Evolutionary conservation across 2,329 filamentous ascomycete species (phyloP).

Genomic region (Ophiostoma piceae): DNA sequence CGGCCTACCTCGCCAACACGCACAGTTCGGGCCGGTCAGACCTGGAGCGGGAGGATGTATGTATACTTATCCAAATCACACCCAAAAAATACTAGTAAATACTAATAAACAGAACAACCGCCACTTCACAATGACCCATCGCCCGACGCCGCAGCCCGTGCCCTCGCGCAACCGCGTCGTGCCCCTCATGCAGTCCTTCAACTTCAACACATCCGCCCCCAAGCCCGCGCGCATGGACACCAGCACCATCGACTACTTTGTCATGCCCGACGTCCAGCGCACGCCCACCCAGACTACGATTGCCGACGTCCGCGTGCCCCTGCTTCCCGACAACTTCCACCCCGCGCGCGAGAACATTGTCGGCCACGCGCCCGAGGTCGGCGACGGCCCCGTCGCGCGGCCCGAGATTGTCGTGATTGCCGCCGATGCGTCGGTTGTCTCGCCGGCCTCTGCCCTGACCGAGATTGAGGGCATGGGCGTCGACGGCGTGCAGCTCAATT

Average conservation of each 20-base stretch:
- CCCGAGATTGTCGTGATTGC: constrained; percentile 53
- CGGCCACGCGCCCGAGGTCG: constrained; percentile 41
- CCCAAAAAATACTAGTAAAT: too few relatives aligned
- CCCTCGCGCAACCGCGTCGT: constrained; percentile 42
- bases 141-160: constrained; percentile 42
- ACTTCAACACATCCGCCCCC: constrained; percentile 49
- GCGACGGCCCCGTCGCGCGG: constrained; percentile 39
- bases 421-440: constrained; percentile 49
- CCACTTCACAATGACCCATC: constrained; percentile 44
- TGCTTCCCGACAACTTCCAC: constrained; percentile 55
- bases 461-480: constrained; percentile 55
- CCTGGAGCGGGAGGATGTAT: constrained; percentile 41
- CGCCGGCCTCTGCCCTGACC: constrained; percentile 46
- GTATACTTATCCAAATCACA: constrained; percentile 26
- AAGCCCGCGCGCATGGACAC: constrained; percentile 33
- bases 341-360: constrained; percentile 40
- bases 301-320: constrained; percentile 49
- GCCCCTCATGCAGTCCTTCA: constrained; percentile 62
- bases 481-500: constrained; percentile 53
- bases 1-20: constrained; percentile 29
- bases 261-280: constrained; percentile 42
- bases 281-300: constrained; percentile 28
- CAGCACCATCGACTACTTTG: constrained; percentile 47
- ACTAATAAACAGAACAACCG: constrained; percentile 31
- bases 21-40: constrained; percentile 42